Base-by-base conservation (phyloP, 371 early-diverging fungal genomes). In the Rhizopus sp. region DNA sequence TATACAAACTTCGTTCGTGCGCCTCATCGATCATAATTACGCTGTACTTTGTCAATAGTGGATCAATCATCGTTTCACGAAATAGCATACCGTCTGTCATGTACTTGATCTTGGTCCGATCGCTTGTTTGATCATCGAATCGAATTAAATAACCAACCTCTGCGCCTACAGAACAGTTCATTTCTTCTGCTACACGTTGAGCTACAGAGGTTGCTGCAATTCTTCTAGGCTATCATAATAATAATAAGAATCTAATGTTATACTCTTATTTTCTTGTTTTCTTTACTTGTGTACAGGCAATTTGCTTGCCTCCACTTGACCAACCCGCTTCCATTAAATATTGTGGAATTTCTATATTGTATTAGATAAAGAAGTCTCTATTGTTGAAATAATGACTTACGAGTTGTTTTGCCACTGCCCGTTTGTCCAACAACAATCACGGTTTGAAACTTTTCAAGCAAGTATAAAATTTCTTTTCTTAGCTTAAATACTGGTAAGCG, bases 191-290 rank as follows among this genome's bases (percentile, higher is more conserved):
- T 1, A 99, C 98, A 50, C 98, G 88, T 57, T 93, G 91, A 10
- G 97, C 95, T n/a, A 99, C 96, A 10, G 92, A 89, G 63, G 93
- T 94, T 41, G 99, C 97, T 9, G 99, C 97, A 35, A 99, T 92
- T 69, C 99, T 87, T 60, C 98, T 87, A 5, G 99, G 99, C 85
- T 93, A 34, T 7, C 29, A 9, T 17, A 38, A 33, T 53, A n/a
- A n/a, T n/a, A n/a, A 31, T 31, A 23, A 23, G 41, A 46, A 33
- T 13, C 39, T n/a, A 10, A 13, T 29, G 29, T 46, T 29, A 31
- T 4, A 3, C 30, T 29, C 12, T 10, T 5, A 17, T 15, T 15
- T 7, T 53, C 6, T 31, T n/a, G 0, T 42, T 13, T 37, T 37
- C 38, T 45, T 58, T 79, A 79, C 81, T 66, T 80, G 80, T n/a